These are phyloP conservation scores for Yarrowia keelungensis DNA, from an alignment of 805 yeast genomes.

Conservation along the genomic window DNA sequence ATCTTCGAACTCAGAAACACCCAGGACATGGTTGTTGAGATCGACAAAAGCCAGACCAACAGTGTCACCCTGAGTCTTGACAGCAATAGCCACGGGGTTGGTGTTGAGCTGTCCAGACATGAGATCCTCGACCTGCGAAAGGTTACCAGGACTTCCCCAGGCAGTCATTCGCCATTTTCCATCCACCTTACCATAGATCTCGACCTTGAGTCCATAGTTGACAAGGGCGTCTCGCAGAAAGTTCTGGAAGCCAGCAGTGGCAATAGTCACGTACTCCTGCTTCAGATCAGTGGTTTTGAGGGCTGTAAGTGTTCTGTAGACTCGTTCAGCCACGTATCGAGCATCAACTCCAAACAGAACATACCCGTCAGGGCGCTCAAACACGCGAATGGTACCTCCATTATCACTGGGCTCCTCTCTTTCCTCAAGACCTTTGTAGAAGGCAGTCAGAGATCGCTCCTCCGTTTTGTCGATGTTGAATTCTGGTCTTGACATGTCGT, in stretches of 20 bases:
- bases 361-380: conserved; percentile 83
- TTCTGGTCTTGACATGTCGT: conserved; percentile 34
- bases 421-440: conserved; percentile 42
- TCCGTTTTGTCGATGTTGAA: conserved; percentile 55
- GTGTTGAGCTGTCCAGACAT: conserved; percentile 57
- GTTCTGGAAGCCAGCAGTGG: conserved; percentile 73
- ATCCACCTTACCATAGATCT: conserved; percentile 67
- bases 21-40: conserved; percentile 67
- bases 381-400: conserved; percentile 60
- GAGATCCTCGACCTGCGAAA: conserved; percentile 77
- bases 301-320: conserved; percentile 84
- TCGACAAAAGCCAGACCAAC: conserved; percentile 86
- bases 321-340: conserved; percentile 75
- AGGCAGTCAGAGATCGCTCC: conserved; percentile 51
- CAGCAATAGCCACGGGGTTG: conserved; percentile 62
- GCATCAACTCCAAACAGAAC: conserved; percentile 81
- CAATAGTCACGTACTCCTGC: conserved; percentile 63
- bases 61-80: conserved; percentile 53
- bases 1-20: conserved; percentile 81
- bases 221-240: conserved; percentile 71
- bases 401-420: conserved; percentile 30
- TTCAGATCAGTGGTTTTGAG: conserved; percentile 55
- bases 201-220: conserved; percentile 76
- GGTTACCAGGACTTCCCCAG: conserved; percentile 88
- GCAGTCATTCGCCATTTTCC: conserved; percentile 60